A percentile compares a stretch with the other conserved stretches of the same genome.
These are phyloP conservation scores for Nannochloropsis oceanica DNA, from an alignment of 108 stramenopile species.

Conservation along the genomic window DNA sequence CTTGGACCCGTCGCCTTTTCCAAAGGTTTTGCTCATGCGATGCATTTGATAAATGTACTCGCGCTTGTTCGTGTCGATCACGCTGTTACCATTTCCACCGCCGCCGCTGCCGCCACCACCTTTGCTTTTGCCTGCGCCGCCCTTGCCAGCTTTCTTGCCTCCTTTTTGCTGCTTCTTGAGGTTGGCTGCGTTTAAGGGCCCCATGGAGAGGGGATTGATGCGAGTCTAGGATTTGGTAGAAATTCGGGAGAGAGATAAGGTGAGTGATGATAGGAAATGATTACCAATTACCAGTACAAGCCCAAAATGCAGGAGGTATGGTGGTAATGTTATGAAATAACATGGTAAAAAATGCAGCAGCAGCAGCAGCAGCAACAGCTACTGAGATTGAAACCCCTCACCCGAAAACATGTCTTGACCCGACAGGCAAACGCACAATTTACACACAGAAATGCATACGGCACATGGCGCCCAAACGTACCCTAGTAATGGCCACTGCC, in stretches of 20 bases:
- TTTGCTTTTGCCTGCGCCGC: background rate
- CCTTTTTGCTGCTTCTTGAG: background rate
- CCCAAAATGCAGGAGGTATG: too few species aligned
- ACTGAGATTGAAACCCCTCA: too few species aligned
- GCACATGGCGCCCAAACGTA: background rate
- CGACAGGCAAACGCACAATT: too few species aligned
- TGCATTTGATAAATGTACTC: slow-evolving; percentile 19
- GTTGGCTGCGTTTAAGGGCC: background rate
- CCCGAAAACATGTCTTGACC: too few species aligned
- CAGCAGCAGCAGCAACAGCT: too few species aligned
- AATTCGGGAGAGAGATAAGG: too few species aligned
- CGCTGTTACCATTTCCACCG: background rate
- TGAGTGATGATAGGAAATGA: too few species aligned
- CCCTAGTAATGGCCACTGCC: background rate
- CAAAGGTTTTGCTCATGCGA: slow-evolving; percentile 9
- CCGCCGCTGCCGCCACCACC: background rate
- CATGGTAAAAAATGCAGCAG: too few species aligned
- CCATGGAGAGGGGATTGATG: background rate
- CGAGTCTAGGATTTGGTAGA: background rate
- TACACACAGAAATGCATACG: too few species aligned
- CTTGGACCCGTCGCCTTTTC: slow-evolving; percentile 1
- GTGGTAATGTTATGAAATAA: too few species aligned
- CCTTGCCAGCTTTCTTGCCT: background rate
- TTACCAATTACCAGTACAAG: too few species aligned
- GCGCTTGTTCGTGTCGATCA: background rate